Evolutionary conservation across 306 rosid species (phyloP).

Genomic region (Sindora glabra): DNA sequence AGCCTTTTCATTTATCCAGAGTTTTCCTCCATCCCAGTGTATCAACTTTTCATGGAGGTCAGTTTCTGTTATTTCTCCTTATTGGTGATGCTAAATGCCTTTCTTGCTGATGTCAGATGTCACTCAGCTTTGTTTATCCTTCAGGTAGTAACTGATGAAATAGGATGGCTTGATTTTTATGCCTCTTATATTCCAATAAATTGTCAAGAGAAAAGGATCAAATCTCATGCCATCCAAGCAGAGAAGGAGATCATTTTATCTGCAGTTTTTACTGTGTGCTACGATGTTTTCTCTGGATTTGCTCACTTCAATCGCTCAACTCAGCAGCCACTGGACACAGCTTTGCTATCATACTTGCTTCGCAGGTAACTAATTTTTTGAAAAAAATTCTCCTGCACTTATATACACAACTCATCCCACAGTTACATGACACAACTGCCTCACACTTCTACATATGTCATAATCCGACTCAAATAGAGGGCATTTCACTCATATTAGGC

Average conservation of each 20-base stretch:
- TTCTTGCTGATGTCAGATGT: neutral
- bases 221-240: constrained; percentile 44
- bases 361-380: constrained; percentile 33
- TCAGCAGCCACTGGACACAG: constrained; percentile 43
- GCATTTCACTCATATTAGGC: too few relatives aligned
- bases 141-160: constrained; percentile 61
- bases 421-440: too few relatives aligned
- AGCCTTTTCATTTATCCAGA: constrained; percentile 54
- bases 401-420: too few relatives aligned
- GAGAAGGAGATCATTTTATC: constrained; percentile 57
- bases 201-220: constrained; percentile 34
- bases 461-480: too few relatives aligned
- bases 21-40: constrained; percentile 36
- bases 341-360: constrained; percentile 48
- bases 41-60: constrained; percentile 72
- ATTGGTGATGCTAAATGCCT: neutral
- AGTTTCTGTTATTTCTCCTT: constrained; percentile 12
- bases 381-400: too few relatives aligned
- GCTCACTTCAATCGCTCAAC: constrained; percentile 59
- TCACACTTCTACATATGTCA: too few relatives aligned
- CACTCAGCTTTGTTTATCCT: neutral
- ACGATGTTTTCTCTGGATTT: constrained; percentile 62
- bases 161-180: constrained; percentile 70
- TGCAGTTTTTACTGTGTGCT: constrained; percentile 45
- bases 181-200: constrained; percentile 28